Conservation (phyloP, 495 filamentous ascomycete genomes). For the Podospora bellae-mahoneyi region DNA sequence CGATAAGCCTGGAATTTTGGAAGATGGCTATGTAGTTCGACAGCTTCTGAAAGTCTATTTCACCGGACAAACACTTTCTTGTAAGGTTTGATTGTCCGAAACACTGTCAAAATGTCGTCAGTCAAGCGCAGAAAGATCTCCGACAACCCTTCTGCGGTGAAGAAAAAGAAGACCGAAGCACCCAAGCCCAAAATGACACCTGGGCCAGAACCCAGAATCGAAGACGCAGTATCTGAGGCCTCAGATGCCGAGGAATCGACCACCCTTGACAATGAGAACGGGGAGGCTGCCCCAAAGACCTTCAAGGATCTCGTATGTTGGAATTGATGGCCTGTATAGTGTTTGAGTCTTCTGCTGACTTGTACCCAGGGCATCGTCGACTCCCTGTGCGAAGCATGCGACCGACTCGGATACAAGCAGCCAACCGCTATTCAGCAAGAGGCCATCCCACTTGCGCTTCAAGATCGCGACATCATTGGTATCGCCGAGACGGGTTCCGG, state of each 20-base stretch:
- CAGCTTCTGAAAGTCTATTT: not conserved
- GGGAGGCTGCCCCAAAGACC: slow-evolving; percentile 50
- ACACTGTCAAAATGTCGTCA: slow-evolving; percentile 9
- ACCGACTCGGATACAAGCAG: slow-evolving; percentile 70
- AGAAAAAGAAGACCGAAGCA: slow-evolving; percentile 7
- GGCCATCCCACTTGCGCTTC: slow-evolving; percentile 75
- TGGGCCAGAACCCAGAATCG: slow-evolving; percentile 4
- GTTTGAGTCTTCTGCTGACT: not conserved
- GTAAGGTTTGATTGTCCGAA: not conserved
- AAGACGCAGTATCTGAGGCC: slow-evolving; percentile 7
- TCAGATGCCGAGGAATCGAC: slow-evolving; percentile 22
- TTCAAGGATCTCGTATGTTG: slow-evolving; percentile 66
- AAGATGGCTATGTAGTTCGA: not conserved
- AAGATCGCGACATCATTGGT: slow-evolving; percentile 83
- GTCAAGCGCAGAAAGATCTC: slow-evolving; percentile 31
- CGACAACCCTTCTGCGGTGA: slow-evolving; percentile 10
- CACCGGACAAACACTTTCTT: not conserved
- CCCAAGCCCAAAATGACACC: slow-evolving; percentile 12
- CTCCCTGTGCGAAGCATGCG: slow-evolving; percentile 81
- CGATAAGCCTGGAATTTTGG: slow-evolving; percentile 20
- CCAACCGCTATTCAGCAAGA: slow-evolving; percentile 77
- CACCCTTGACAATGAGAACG: slow-evolving; percentile 26
- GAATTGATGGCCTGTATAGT: not conserved
- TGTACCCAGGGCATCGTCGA: slow-evolving; percentile 66
- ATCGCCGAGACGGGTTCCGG: slow-evolving; percentile 92